These are phyloP conservation scores for Salvia hispanica DNA, from an alignment of 257 asterid genomes.

Conservation along the genomic window DNA sequence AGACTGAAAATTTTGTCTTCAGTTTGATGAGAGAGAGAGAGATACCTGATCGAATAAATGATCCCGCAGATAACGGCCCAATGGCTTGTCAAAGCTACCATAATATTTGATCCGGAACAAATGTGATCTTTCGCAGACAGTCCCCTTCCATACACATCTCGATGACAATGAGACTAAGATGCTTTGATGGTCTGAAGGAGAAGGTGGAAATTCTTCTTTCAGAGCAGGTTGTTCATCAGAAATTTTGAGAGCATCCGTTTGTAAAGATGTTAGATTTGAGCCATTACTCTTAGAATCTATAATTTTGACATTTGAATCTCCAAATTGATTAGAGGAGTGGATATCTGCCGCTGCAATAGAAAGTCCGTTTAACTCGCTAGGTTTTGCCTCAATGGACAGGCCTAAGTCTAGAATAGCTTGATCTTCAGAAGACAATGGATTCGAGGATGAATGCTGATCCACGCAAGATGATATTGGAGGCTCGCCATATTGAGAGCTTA, in stretches of 20 bases:
- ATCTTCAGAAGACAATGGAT: slow-evolving; percentile 40
- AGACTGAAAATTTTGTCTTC: slow-evolving; percentile 4
- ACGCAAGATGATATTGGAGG: slow-evolving; percentile 43
- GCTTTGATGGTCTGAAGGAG: slow-evolving; percentile 92
- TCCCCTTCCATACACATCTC: slow-evolving; percentile 93
- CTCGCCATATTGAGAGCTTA: slow-evolving; percentile 38
- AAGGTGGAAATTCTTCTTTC: slow-evolving; percentile 79
- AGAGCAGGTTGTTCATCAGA: slow-evolving; percentile 46
- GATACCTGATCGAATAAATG: slow-evolving; percentile 90
- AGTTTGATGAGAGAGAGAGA: slow-evolving; percentile 30
- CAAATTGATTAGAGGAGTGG: slow-evolving; percentile 31
- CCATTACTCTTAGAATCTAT: slow-evolving; percentile 35
- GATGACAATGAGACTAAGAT: slow-evolving; percentile 91
- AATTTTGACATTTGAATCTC: slow-evolving; percentile 33
- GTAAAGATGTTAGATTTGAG: slow-evolving; percentile 40
- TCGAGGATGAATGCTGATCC: slow-evolving; percentile 39
- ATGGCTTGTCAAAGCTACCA: slow-evolving; percentile 85
- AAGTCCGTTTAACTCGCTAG: slow-evolving; percentile 33
- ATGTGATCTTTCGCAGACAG: slow-evolving; percentile 91
- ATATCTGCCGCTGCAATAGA: slow-evolving; percentile 33
- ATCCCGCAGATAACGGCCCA: slow-evolving; percentile 92
- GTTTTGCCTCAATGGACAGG: slow-evolving; percentile 38
- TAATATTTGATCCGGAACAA: slow-evolving; percentile 88
- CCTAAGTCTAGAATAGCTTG: slow-evolving; percentile 31
- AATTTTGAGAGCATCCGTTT: slow-evolving; percentile 44